Evolutionary conservation across 1,284 basidiomycete species (phyloP).

Genomic region (Moesziomyces sp.): DNA sequence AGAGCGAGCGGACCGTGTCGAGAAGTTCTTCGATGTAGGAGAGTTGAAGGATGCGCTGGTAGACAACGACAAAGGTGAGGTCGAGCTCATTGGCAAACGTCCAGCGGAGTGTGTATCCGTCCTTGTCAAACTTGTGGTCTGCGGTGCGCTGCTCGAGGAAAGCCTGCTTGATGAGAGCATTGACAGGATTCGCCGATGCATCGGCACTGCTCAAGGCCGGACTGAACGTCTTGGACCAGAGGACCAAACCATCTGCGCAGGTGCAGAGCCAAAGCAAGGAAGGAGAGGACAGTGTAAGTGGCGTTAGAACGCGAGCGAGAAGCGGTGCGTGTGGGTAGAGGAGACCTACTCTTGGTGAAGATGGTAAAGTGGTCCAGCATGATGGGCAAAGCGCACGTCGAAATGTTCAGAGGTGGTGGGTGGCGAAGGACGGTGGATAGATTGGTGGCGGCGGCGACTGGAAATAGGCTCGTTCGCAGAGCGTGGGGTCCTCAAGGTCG

Average conservation of each 20-base stretch:
- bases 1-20: constrained; percentile 49
- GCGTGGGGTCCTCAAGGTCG: constrained; percentile 3
- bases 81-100: constrained; percentile 64
- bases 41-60: constrained; percentile 94
- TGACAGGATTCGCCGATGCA: constrained; percentile 49
- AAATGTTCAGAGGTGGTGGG: constrained; percentile 8
- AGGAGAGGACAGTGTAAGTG: not conserved
- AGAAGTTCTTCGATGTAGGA: constrained; percentile 89
- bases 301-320: not conserved
- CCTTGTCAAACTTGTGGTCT: constrained; percentile 57
- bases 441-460: constrained; percentile 4
- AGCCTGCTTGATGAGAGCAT: constrained; percentile 58
- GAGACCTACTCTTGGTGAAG: constrained; percentile 48
- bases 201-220: constrained; percentile 33
- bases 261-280: not conserved
- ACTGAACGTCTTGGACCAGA: constrained; percentile 63
- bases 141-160: constrained; percentile 64
- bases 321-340: not conserved
- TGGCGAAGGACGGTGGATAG: not conserved
- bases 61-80: constrained; percentile 72
- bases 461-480: constrained; percentile 1
- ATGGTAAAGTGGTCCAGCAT: constrained; percentile 63
- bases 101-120: constrained; percentile 63
- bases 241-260: constrained; percentile 54
- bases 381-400: constrained; percentile 1